phyloP scores from a whole-genome alignment of 225 moss, liverwort and hornwort species.

The Bryum argenteum region DNA sequence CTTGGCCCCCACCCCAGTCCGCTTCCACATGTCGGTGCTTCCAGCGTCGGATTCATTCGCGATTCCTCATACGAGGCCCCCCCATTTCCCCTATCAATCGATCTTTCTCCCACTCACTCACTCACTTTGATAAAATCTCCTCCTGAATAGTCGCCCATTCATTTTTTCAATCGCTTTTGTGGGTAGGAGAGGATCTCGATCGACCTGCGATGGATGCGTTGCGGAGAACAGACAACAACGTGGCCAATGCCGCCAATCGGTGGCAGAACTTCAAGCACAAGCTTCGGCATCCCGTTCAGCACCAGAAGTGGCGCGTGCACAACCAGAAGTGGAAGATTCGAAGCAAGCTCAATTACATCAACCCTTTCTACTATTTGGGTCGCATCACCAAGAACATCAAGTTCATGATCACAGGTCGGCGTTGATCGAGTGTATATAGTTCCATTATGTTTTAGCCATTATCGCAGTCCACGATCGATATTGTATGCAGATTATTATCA shows the following conservation, averaged over 20 bases:
- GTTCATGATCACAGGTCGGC: conserved; percentile 42
- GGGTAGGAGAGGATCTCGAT: too few species aligned
- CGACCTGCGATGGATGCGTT: conserved; percentile 49
- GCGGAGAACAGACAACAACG: conserved; percentile 60
- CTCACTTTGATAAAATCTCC: too few species aligned
- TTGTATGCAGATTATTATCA: too few species aligned
- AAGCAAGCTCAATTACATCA: conserved; percentile 57
- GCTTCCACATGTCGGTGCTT: not conserved
- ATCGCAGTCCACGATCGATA: too few species aligned
- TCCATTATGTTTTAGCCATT: too few species aligned
- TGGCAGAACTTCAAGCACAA: conserved; percentile 52
- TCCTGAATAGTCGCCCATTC: too few species aligned
- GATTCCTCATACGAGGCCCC: not conserved
- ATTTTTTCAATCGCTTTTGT: too few species aligned
- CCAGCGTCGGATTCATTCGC: not conserved
- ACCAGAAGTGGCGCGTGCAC: conserved; percentile 42
- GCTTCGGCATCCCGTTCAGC: conserved; percentile 56
- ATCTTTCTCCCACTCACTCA: not conserved
- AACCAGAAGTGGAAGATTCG: conserved; percentile 45
- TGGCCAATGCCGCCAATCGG: conserved; percentile 58
- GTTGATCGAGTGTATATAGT: too few species aligned
- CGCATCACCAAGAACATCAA: conserved; percentile 66
- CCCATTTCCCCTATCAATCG: not conserved
- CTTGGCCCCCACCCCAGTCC: not conserved
- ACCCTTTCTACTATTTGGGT: conserved; percentile 65